These are phyloP conservation scores for Lodderomyces margitis DNA, from an alignment of 1,139 yeast genomes.

Conservation along the genomic window DNA sequence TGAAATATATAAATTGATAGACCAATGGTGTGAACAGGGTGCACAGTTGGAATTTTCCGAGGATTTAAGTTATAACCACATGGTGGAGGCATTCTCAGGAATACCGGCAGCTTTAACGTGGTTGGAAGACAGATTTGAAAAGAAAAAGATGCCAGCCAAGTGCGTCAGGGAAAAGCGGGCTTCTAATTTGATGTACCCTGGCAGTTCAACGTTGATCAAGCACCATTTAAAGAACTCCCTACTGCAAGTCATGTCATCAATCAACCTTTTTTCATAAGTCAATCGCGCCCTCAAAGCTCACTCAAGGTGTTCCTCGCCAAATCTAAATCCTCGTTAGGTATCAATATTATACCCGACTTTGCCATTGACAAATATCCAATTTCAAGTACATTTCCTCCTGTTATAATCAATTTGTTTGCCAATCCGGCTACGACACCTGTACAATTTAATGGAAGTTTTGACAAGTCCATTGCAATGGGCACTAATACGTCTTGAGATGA, in stretches of 20 bases:
- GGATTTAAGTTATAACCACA: constrained; percentile 26
- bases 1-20: constrained; percentile 23
- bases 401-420: constrained; percentile 48
- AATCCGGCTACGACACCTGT: constrained; percentile 71
- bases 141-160: constrained; percentile 18
- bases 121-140: constrained; percentile 19
- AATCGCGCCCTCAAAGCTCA: neutral
- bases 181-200: constrained; percentile 25
- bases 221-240: neutral
- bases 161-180: constrained; percentile 23
- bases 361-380: constrained; percentile 67
- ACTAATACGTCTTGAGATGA: constrained; percentile 55
- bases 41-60: constrained; percentile 27
- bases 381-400: constrained; percentile 35
- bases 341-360: constrained; percentile 56
- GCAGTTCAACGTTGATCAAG: neutral
- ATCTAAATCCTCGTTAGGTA: constrained; percentile 52
- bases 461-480: constrained; percentile 58
- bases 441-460: constrained; percentile 55
- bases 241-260: neutral
- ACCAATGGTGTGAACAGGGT: constrained; percentile 32
- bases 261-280: neutral
- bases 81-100: constrained; percentile 27
- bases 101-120: constrained; percentile 31
- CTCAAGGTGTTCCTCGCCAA: constrained; percentile 19